Base-by-base conservation (phyloP, 805 yeast genomes). In the Nakazawaea populi region DNA sequence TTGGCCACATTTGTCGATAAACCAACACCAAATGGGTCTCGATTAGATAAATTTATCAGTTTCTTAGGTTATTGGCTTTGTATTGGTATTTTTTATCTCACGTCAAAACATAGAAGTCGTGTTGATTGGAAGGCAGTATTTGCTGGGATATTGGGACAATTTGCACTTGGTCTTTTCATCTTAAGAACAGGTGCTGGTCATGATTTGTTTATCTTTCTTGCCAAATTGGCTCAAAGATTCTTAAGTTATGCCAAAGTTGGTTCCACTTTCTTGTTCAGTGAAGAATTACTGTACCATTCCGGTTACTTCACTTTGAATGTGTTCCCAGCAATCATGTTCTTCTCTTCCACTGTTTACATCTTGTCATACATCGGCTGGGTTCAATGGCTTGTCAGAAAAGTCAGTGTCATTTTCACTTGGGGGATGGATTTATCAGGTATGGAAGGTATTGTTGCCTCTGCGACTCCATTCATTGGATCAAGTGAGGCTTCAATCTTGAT, bases 401-500 rank as follows among this genome's bases (percentile, higher is more conserved):
- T 78, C 55, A 80, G 85, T 18, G 64, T 65, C 58, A 74, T 80
- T 56, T 80, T 82, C 70, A 79, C 75, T 69, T 81, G 84, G 84
- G 62, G 79, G 37, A 72, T 80, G 71, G 67, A 72, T 52, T 76
- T 79, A 28, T 73, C 81, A 31, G 87, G 87, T 57, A 83, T 85
- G 48, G 87, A 81, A 61, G 79, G 85, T 29, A 77, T 80, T 44
- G 82, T 80, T 31, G 83, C 85, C 5, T 83, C 85, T 44, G 85
- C 85, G 0, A 76, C 85, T 30, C 87, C 87, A 5, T 81, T 81
- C 63, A 72, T 81, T 55, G 87, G 87, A 43, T 80, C 78, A 56
- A 87, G 87, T 58, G 87, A 81, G 66, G 73, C 80, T 49, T 85
- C 85, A 5, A 75, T 82, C 54, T 73, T 81, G 58, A 72, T 81